Evolutionary conservation across 257 asterid species (phyloP).

Genomic region (Gynochthodes officinalis): DNA sequence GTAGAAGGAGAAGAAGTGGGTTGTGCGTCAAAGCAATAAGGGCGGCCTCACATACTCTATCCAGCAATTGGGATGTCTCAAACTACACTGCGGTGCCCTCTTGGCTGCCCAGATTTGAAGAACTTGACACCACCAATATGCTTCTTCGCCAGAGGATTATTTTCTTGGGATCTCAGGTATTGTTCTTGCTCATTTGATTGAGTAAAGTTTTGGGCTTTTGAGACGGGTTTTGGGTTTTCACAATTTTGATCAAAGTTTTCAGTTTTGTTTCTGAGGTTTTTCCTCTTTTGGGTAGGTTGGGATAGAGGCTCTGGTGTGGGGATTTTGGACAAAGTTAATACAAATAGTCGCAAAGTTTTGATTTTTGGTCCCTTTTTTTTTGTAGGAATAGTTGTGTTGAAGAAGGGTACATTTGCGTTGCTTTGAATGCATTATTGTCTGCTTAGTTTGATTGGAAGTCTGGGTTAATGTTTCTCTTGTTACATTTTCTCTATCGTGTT

Average conservation of each 20-base stretch:
- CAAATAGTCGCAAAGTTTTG: not conserved
- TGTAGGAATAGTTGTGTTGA: not conserved
- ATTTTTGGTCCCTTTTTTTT: not conserved
- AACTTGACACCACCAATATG: conserved; percentile 94
- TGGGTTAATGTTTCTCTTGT: not conserved
- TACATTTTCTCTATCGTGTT: no score
- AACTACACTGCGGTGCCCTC: conserved; percentile 63
- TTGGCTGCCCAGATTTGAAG: conserved; percentile 88
- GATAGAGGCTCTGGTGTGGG: not conserved
- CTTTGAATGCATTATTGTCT: not conserved
- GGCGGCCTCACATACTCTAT: conserved; percentile 29
- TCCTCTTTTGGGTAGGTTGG: not conserved
- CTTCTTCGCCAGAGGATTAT: conserved; percentile 94
- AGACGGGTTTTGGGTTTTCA: conserved; percentile 4
- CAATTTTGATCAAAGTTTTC: not conserved
- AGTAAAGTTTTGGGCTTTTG: conserved; percentile 16
- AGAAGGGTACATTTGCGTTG: not conserved
- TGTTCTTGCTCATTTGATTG: not conserved
- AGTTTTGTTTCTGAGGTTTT: not conserved
- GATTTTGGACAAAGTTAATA: not conserved
- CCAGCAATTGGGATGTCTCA: conserved; percentile 66
- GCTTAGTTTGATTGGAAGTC: not conserved
- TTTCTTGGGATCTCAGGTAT: conserved; percentile 88
- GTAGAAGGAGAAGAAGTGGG: conserved; percentile 14
- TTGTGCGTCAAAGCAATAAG: conserved; percentile 39